Evolutionary conservation across 768 basidiomycete genomes (phyloP).

Genomic region (Tricholoma terreum): DNA sequence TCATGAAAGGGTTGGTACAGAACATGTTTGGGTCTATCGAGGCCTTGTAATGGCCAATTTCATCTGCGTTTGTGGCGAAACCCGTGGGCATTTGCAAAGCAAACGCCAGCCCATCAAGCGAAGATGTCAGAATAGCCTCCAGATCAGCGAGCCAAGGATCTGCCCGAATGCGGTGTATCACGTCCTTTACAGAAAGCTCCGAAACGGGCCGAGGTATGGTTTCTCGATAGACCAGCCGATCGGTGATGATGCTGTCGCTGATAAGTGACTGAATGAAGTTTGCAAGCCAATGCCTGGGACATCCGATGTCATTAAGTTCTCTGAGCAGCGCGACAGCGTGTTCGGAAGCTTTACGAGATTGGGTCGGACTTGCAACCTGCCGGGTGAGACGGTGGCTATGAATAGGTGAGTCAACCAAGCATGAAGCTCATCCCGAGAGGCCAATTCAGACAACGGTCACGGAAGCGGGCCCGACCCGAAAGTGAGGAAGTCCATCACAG

Average conservation of each 20-base stretch:
- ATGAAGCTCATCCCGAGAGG: constrained; percentile 25
- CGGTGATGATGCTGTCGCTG: constrained; percentile 21
- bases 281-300: constrained; percentile 35
- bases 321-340: constrained; percentile 31
- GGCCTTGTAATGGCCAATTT: constrained; percentile 23
- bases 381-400: constrained; percentile 28
- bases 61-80: constrained; percentile 14
- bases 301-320: constrained; percentile 31
- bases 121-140: constrained; percentile 22
- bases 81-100: constrained; percentile 17
- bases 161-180: constrained; percentile 21
- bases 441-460: constrained; percentile 14
- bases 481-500: constrained; percentile 17
- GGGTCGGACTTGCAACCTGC: constrained; percentile 15
- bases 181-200: constrained; percentile 16
- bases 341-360: constrained; percentile 29
- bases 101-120: constrained; percentile 20
- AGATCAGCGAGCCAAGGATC: constrained; percentile 27
- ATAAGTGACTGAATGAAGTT: constrained; percentile 29
- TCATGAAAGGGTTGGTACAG: constrained; percentile 5
- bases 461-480: constrained; percentile 16
- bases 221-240: constrained; percentile 24
- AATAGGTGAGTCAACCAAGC: constrained; percentile 33
- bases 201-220: constrained; percentile 25
- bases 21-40: constrained; percentile 13